Percentiles rank a stretch among this genome's conserved stretches.
These are phyloP conservation scores for Mariannaea sp. DNA, from an alignment of 2,329 filamentous ascomycete genomes.

Conservation along the genomic window DNA sequence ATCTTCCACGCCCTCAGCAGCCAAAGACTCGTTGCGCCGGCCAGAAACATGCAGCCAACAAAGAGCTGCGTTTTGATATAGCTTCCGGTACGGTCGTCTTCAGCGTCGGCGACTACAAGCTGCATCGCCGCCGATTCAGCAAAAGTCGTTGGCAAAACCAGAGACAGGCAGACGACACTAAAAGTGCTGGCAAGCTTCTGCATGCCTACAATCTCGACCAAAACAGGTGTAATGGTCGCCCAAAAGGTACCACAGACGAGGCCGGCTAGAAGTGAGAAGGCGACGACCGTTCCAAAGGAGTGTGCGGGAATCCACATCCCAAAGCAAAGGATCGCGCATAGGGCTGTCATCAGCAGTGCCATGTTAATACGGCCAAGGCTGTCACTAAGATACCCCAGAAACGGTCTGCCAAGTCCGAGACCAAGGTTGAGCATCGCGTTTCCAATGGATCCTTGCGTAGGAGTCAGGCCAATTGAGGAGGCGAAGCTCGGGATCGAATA, in stretches of 20 bases:
- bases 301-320: constrained; percentile 14
- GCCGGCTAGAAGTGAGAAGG: constrained; percentile 10
- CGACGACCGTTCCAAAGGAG: not conserved
- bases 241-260: constrained; percentile 15
- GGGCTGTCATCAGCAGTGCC: not conserved
- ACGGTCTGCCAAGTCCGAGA: constrained; percentile 1
- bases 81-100: constrained; percentile 39
- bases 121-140: constrained; percentile 57
- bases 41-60: constrained; percentile 65
- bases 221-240: constrained; percentile 59
- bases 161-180: constrained; percentile 62
- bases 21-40: constrained; percentile 56
- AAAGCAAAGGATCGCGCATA: constrained; percentile 12
- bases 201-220: constrained; percentile 65
- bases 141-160: constrained; percentile 60
- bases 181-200: constrained; percentile 60
- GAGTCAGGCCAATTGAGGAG: constrained; percentile 6
- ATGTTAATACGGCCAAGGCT: constrained; percentile 15
- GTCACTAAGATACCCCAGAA: constrained; percentile 18
- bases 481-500: constrained; percentile 17
- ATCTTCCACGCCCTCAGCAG: constrained; percentile 66
- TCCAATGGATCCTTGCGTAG: constrained; percentile 11
- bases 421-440: constrained; percentile 16
- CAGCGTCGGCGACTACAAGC: constrained; percentile 51
- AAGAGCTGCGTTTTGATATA: constrained; percentile 66